phyloP scores from a whole-genome alignment of 148 eudicot species.

The Nepenthes gracilis region DNA sequence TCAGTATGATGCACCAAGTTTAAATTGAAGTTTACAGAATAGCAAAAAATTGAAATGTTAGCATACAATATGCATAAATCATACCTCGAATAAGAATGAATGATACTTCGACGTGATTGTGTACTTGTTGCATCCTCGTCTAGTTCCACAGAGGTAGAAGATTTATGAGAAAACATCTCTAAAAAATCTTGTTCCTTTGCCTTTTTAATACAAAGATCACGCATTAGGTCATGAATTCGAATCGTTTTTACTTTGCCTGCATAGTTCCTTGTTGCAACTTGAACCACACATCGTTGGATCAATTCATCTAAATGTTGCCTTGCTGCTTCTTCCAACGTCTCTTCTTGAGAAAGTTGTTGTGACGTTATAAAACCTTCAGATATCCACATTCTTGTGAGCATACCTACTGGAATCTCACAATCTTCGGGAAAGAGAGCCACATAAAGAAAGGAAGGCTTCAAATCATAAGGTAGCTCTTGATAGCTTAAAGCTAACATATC shows the following conservation, averaged over 20 bases:
- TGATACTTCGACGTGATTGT: conserved; percentile 1
- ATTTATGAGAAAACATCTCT: background rate
- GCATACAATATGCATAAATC: too few relatives aligned
- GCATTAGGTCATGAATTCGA: conserved; percentile 23
- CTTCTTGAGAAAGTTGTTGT: background rate
- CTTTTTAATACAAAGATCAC: conserved; percentile 21
- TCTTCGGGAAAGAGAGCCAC: conserved; percentile 17
- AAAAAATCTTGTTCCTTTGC: conserved; percentile 15
- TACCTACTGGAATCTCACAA: conserved; percentile 7
- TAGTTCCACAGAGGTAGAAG: background rate
- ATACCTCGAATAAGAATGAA: background rate
- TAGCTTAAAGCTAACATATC: conserved; percentile 14
- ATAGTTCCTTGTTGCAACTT: conserved; percentile 13
- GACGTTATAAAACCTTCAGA: conserved; percentile 16
- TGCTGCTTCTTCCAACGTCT: conserved; percentile 15
- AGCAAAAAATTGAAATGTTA: background rate
- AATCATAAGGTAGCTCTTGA: conserved; percentile 12
- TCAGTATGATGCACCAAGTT: background rate
- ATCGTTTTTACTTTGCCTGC: conserved; percentile 10
- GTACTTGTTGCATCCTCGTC: background rate
- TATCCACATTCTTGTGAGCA: conserved; percentile 13
- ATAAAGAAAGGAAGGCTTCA: conserved; percentile 19
- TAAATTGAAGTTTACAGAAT: background rate
- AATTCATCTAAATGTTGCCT: conserved; percentile 11
- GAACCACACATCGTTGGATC: conserved; percentile 18